Conservation (phyloP, 768 basidiomycete species). For the Favolaschia claudopus region DNA sequence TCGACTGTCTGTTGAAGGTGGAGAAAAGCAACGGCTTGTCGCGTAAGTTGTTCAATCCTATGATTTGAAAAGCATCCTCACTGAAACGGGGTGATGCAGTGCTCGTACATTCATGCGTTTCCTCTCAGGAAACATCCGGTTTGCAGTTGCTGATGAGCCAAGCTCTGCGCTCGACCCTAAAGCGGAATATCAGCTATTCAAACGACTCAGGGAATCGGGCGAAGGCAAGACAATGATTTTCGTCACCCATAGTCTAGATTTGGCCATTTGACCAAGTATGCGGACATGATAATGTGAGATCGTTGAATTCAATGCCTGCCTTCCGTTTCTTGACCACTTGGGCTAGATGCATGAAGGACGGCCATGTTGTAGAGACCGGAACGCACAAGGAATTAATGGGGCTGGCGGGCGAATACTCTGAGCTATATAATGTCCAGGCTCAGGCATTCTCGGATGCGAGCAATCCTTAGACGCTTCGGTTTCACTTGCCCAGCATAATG, state of each 20-base stretch:
- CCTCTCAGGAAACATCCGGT: constrained; percentile 4
- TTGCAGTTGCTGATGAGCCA: constrained; percentile 21
- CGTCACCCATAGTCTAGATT: constrained; percentile 17
- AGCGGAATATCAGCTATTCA: constrained; percentile 15
- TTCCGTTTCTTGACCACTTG: too few species aligned
- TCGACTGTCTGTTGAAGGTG: neutral
- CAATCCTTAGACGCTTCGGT: too few species aligned
- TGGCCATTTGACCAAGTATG: constrained; percentile 20
- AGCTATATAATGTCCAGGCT: neutral
- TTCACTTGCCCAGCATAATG: too few species aligned
- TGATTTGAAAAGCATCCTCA: neutral
- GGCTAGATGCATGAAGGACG: neutral
- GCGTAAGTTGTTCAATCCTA: constrained; percentile 9
- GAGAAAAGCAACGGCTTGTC: constrained; percentile 18
- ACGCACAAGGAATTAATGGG: neutral
- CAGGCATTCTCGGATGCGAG: neutral
- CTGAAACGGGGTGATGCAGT: neutral
- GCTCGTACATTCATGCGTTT: constrained; percentile 24
- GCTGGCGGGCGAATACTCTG: too few species aligned
- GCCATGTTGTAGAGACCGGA: neutral
- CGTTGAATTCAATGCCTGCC: too few species aligned
- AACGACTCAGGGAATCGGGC: neutral
- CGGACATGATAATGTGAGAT: constrained; percentile 14
- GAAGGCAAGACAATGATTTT: constrained; percentile 20
- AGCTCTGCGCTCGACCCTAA: constrained; percentile 19